Percentiles rank a stretch among this genome's conserved stretches.
phyloP scores from a whole-genome alignment of 441 rosid genomes.

The Mallotus japonicus region DNA sequence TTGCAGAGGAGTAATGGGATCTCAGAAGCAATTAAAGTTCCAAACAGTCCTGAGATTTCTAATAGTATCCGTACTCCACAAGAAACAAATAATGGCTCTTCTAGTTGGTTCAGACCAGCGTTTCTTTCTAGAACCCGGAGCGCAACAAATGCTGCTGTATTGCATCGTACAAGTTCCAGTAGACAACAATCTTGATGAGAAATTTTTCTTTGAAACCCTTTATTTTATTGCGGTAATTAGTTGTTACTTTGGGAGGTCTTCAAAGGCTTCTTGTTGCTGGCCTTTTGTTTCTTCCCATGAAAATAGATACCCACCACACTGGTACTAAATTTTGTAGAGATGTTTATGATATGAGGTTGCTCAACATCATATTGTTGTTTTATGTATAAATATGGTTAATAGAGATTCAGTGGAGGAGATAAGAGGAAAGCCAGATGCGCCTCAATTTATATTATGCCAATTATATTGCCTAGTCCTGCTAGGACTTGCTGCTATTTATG shows the following conservation, averaged over 20 bases:
- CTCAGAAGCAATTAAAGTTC: constrained; percentile 29
- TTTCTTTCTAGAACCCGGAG: constrained; percentile 52
- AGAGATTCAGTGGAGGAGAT: too few species aligned
- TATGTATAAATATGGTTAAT: not conserved
- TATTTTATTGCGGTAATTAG: constrained; percentile 15
- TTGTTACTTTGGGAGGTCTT: constrained; percentile 8
- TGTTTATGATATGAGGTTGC: not conserved
- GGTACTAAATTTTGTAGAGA: constrained; percentile 39
- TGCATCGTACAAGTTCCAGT: constrained; percentile 34
- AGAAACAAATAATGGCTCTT: constrained; percentile 26
- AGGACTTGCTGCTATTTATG: too few species aligned
- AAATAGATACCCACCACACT: constrained; percentile 19
- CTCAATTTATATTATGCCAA: too few species aligned
- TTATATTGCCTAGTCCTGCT: too few species aligned
- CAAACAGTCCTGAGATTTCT: constrained; percentile 31
- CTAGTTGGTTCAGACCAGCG: constrained; percentile 36
- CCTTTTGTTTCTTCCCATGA: not conserved
- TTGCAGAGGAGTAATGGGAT: constrained; percentile 46
- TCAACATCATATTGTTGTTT: constrained; percentile 11
- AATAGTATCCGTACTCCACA: constrained; percentile 30
- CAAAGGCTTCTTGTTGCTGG: not conserved
- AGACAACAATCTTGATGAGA: constrained; percentile 28
- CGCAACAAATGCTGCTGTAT: constrained; percentile 38
- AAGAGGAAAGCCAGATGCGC: too few species aligned
- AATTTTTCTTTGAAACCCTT: not conserved